Conservation (phyloP, 306 rosid genomes). For the Lablab purpureus region DNA sequence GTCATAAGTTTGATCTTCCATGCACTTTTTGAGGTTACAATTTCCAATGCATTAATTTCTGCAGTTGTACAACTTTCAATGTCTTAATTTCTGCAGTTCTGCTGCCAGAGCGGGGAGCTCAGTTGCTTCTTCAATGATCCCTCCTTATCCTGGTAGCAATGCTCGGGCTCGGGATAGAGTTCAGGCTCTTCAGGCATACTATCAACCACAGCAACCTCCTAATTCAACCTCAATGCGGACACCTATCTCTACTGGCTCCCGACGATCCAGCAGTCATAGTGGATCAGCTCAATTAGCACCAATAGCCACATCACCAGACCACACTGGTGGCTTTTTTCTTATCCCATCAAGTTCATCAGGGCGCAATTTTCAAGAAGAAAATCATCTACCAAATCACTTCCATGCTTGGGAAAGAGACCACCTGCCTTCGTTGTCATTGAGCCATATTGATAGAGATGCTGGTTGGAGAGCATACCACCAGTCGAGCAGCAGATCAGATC, state of each 20-base stretch:
- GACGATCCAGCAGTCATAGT: constrained; percentile 81
- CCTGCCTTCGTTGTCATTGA: constrained; percentile 62
- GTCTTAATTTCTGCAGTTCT: constrained; percentile 65
- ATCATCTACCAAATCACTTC: constrained; percentile 59
- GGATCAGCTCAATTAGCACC: constrained; percentile 73
- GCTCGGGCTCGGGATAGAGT: constrained; percentile 93
- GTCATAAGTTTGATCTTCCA: constrained; percentile 36
- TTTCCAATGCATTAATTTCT: constrained; percentile 44
- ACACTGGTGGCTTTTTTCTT: constrained; percentile 69
- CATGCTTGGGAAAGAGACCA: constrained; percentile 91
- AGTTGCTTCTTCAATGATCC: constrained; percentile 84
- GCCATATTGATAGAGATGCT: constrained; percentile 76
- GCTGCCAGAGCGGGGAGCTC: constrained; percentile 90
- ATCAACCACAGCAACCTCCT: constrained; percentile 85
- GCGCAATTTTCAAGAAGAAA: constrained; percentile 81
- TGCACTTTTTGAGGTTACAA: constrained; percentile 9
- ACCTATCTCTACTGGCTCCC: constrained; percentile 60
- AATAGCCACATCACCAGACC: constrained; percentile 83
- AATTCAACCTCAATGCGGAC: constrained; percentile 69
- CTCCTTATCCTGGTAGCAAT: constrained; percentile 97
- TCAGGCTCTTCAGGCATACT: constrained; percentile 97
- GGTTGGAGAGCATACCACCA: constrained; percentile 88
- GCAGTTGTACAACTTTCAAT: constrained; percentile 54
- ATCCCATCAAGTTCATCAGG: constrained; percentile 83
- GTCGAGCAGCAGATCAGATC: constrained; percentile 66